Evolutionary conservation across 768 basidiomycete species (phyloP).

Genomic region (Tulasnella sp.): DNA sequence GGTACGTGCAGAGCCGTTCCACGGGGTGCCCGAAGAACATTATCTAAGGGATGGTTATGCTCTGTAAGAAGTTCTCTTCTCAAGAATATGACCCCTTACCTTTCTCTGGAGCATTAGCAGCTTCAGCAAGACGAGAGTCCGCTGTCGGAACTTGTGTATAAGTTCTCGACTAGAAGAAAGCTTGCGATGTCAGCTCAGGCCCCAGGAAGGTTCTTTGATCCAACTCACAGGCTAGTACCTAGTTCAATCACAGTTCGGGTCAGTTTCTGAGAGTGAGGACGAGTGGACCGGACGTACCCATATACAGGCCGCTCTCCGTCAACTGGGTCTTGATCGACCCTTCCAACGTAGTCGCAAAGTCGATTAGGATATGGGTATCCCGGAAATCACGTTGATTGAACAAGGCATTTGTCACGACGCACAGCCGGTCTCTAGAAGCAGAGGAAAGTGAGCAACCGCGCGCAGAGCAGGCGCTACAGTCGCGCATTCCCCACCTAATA

Average conservation of each 20-base stretch:
- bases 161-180: constrained; percentile 62
- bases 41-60: constrained; percentile 40
- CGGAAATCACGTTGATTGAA: constrained; percentile 90
- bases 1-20: constrained; percentile 90
- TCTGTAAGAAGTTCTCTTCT: background rate
- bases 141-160: constrained; percentile 86
- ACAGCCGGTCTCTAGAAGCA: constrained; percentile 64
- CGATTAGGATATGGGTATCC: constrained; percentile 77
- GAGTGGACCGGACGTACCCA: constrained; percentile 47
- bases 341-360: constrained; percentile 73
- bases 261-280: background rate
- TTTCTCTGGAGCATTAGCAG: constrained; percentile 87
- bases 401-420: constrained; percentile 84
- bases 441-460: background rate
- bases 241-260: background rate
- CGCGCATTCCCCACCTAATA: constrained; percentile 53
- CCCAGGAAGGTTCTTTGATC: background rate
- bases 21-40: constrained; percentile 97
- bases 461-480: background rate
- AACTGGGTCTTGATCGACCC: constrained; percentile 60
- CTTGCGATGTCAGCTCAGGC: background rate
- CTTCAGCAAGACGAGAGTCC: constrained; percentile 87
- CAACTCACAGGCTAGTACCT: constrained; percentile 59
- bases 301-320: constrained; percentile 89
- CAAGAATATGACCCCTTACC: constrained; percentile 32